These are phyloP conservation scores for Monosporascus ibericus DNA, from an alignment of 2,329 filamentous ascomycete species.

Conservation along the genomic window DNA sequence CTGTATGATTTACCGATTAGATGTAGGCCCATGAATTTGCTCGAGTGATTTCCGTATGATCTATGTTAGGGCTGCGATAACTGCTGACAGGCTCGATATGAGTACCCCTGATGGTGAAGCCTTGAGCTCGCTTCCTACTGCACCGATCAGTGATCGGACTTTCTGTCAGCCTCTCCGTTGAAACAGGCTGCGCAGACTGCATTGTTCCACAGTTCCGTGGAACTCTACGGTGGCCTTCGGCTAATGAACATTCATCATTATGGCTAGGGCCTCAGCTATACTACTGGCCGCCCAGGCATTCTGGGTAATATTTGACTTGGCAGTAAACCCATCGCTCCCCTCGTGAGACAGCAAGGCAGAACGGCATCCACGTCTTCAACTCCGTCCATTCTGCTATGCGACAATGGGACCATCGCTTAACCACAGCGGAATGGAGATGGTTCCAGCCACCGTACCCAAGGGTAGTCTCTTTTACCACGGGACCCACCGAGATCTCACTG, in stretches of 20 bases:
- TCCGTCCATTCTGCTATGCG: constrained; percentile 54
- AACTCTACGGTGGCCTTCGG: too few species aligned
- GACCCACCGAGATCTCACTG: constrained; percentile 19
- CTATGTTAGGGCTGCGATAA: too few species aligned
- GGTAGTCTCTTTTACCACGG: constrained; percentile 55
- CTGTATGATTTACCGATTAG: too few species aligned
- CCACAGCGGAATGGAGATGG: constrained; percentile 59
- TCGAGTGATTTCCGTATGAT: too few species aligned
- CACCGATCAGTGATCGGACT: too few species aligned
- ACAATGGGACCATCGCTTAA: constrained; percentile 55
- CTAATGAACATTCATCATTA: not conserved
- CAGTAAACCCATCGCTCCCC: not conserved
- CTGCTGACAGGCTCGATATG: too few species aligned
- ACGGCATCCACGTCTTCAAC: constrained; percentile 45
- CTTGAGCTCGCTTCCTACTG: too few species aligned
- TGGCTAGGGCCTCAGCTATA: not conserved
- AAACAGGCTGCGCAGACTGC: too few species aligned
- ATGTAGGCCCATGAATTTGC: too few species aligned
- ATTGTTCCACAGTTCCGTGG: too few species aligned
- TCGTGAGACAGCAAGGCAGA: not conserved
- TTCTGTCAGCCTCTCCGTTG: too few species aligned
- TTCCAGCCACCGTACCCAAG: constrained; percentile 47
- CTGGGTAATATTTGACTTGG: not conserved
- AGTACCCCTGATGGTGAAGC: too few species aligned
- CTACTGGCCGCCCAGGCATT: not conserved